A percentile compares a stretch with the other conserved stretches of the same genome.
Evolutionary conservation across 305 asterid genomes (phyloP).

Genomic region (Rubia peregrina): DNA sequence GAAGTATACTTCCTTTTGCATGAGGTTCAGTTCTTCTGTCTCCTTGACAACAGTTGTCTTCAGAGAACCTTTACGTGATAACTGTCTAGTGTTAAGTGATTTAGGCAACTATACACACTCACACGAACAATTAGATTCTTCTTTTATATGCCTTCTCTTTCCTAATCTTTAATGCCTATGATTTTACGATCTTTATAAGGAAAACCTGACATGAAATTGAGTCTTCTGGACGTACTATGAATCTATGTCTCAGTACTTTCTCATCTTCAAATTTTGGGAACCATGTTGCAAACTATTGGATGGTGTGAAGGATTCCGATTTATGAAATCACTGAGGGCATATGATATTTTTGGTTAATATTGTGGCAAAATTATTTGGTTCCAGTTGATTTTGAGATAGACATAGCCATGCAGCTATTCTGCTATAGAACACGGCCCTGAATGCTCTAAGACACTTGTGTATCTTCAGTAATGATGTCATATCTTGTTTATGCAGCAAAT

Average conservation of each 20-base stretch:
- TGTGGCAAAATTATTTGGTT: not conserved
- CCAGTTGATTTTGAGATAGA: slow-evolving; percentile 1
- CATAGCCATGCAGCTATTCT: not conserved
- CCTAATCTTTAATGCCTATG: not conserved
- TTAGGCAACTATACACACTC: not conserved
- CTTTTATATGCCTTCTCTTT: not conserved
- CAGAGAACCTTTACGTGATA: not conserved
- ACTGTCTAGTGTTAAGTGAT: not conserved
- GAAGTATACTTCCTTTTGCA: slow-evolving; percentile 2
- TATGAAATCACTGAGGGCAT: not conserved
- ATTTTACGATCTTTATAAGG: not conserved
- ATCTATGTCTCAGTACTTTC: not conserved
- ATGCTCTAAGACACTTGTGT: not conserved
- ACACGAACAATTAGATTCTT: not conserved
- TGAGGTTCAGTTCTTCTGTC: not conserved
- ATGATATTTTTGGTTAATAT: not conserved
- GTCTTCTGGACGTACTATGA: not conserved
- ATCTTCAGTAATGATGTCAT: not conserved
- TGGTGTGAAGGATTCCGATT: not conserved
- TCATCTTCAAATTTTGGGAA: not conserved
- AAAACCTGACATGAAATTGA: not conserved
- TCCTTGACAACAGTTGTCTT: not conserved
- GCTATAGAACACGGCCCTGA: not conserved
- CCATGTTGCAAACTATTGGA: too few relatives aligned
- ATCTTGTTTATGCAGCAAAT: not conserved